Conservation (phyloP, 179 eudicot species). For the Beta lomatogona region DNA sequence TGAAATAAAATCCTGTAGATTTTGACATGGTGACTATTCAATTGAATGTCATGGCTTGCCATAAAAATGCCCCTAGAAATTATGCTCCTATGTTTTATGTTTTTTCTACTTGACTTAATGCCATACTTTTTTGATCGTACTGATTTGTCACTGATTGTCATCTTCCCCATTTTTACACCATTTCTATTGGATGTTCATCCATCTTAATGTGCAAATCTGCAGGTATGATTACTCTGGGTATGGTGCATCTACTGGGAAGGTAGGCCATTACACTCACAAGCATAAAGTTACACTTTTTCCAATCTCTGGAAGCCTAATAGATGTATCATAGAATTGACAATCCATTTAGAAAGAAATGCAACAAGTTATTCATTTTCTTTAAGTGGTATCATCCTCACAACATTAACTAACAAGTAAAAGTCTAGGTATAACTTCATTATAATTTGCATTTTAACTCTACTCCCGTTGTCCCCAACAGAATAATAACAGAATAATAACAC, state of each 20-base stretch:
- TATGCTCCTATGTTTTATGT: neutral
- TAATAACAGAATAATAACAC: too few relatives aligned
- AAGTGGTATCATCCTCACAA: neutral
- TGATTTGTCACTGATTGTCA: neutral
- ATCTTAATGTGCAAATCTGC: constrained; percentile 36
- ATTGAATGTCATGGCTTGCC: neutral
- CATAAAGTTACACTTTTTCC: neutral
- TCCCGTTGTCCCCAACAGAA: too few relatives aligned
- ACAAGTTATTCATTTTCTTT: neutral
- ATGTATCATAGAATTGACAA: neutral
- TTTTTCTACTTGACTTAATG: neutral
- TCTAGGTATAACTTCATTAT: neutral
- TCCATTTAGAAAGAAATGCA: neutral
- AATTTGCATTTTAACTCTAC: too few relatives aligned
- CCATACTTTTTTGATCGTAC: neutral
- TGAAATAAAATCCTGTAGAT: neutral
- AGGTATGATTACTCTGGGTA: constrained; percentile 88
- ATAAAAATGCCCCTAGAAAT: neutral
- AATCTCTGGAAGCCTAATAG: neutral
- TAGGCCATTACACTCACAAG: constrained; percentile 28
- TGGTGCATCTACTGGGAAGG: constrained; percentile 92
- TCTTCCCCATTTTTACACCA: neutral
- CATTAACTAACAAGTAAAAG: neutral
- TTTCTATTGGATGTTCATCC: constrained; percentile 20
- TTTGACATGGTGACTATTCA: neutral